These are phyloP conservation scores for Plantago lanceolata DNA, from an alignment of 305 asterid species.

Conservation along the genomic window DNA sequence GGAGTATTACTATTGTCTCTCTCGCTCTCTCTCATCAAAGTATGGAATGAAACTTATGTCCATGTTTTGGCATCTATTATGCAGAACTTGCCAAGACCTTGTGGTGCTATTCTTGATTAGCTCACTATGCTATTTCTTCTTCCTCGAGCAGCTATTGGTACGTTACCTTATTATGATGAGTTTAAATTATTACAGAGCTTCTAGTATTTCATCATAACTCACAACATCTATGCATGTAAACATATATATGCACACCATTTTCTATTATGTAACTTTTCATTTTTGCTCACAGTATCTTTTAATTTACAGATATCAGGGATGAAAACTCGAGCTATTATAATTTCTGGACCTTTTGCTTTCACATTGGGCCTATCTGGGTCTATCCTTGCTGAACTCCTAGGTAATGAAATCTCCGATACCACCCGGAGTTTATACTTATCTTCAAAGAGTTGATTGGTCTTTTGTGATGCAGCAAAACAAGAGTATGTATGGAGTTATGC, in stretches of 20 bases:
- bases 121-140: conserved; percentile 91
- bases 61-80: conserved; percentile 21
- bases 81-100: conserved; percentile 92
- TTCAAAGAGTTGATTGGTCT: conserved; percentile 7
- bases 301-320: conserved; percentile 52
- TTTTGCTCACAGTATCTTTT: not conserved
- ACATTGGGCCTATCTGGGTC: conserved; percentile 70
- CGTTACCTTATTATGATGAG: conserved; percentile 25
- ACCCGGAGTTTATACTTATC: conserved; percentile 9
- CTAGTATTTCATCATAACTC: not conserved
- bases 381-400: conserved; percentile 57
- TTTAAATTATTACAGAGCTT: conserved; percentile 1
- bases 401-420: conserved; percentile 33
- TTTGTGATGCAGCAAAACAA: conserved; percentile 54
- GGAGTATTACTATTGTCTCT: too few relatives aligned
- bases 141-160: conserved; percentile 91
- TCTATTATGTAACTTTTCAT: not conserved
- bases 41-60: conserved; percentile 24
- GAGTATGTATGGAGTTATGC: conserved; percentile 81
- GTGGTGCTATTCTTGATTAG: conserved; percentile 91
- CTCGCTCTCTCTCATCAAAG: conserved; percentile 2
- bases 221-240: not conserved
- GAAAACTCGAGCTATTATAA: conserved; percentile 54
- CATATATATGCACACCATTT: not conserved
- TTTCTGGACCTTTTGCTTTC: conserved; percentile 84